Percentiles rank a stretch among this genome's conserved stretches.
These are phyloP conservation scores for Phytopythium sindhum DNA, from an alignment of 352 stramenopile genomes.

Conservation along the genomic window DNA sequence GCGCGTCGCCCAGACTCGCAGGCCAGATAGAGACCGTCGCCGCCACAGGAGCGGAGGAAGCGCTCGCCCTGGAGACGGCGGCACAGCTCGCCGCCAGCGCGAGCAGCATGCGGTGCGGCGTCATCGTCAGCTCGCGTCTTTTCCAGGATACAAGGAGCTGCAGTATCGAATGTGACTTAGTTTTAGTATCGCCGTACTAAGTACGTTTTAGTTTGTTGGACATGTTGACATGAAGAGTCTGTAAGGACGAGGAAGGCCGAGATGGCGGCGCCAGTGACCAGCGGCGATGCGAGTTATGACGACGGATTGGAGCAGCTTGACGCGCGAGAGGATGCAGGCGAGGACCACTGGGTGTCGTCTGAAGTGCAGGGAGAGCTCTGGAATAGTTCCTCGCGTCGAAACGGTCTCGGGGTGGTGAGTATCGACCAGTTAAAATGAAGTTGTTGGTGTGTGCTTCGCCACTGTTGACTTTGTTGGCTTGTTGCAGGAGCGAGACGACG, in stretches of 20 bases:
- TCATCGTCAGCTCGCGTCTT: neutral
- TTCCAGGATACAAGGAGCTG: too few relatives aligned
- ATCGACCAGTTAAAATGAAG: neutral
- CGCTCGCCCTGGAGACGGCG: neutral
- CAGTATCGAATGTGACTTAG: neutral
- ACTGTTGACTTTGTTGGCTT: constrained; percentile 7
- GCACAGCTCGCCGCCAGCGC: neutral
- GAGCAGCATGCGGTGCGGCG: neutral
- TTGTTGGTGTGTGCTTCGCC: neutral
- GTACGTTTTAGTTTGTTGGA: neutral
- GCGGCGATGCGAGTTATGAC: neutral
- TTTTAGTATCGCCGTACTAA: neutral
- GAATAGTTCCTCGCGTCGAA: neutral
- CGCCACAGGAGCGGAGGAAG: neutral
- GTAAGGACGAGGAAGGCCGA: neutral
- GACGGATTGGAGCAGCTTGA: neutral
- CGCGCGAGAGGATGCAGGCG: neutral
- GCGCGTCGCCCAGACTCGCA: neutral
- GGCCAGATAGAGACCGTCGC: constrained; percentile 3
- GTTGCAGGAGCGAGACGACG: neutral
- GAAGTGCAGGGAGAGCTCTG: constrained; percentile 4
- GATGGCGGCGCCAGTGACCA: neutral
- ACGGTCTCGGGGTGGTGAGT: neutral
- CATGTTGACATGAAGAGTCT: neutral
- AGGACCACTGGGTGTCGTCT: constrained; percentile 3